Evolutionary conservation across 2,329 filamentous ascomycete genomes (phyloP).

Genomic region (Tympanopsis confertula): DNA sequence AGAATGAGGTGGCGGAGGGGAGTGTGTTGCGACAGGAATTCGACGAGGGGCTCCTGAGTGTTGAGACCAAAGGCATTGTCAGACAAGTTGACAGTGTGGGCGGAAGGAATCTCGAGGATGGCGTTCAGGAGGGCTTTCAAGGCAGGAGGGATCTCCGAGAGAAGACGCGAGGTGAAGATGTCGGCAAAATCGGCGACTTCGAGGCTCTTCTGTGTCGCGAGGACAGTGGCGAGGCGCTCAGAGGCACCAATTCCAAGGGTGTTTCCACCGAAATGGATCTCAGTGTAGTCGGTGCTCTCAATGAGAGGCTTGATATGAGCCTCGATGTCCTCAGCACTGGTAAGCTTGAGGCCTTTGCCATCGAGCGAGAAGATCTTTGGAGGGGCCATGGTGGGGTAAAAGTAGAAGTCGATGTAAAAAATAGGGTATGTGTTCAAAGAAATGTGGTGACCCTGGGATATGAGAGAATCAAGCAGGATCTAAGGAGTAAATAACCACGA

Average conservation of each 20-base stretch:
- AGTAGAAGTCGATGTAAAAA: slow-evolving; percentile 4
- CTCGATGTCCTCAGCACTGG: slow-evolving; percentile 77
- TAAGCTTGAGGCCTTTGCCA: slow-evolving; percentile 83
- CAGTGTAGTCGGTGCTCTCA: slow-evolving; percentile 64
- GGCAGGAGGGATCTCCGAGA: slow-evolving; percentile 86
- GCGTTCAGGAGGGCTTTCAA: slow-evolving; percentile 76
- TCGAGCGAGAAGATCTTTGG: slow-evolving; percentile 77
- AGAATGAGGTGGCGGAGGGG: slow-evolving; percentile 89
- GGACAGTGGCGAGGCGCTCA: slow-evolving; percentile 69
- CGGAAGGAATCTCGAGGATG: slow-evolving; percentile 71
- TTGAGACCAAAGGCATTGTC: slow-evolving; percentile 98
- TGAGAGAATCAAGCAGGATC: no score
- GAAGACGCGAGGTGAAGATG: slow-evolving; percentile 89
- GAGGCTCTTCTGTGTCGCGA: slow-evolving; percentile 74
- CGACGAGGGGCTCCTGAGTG: slow-evolving; percentile 82
- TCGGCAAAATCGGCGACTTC: slow-evolving; percentile 85
- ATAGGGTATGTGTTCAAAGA: slow-evolving; percentile 5
- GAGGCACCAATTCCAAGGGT: slow-evolving; percentile 84
- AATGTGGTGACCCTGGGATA: slow-evolving; percentile 2
- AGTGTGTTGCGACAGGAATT: slow-evolving; percentile 77
- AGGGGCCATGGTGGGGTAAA: slow-evolving; percentile 34
- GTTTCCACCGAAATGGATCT: slow-evolving; percentile 80
- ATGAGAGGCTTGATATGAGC: slow-evolving; percentile 68
- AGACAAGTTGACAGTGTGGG: slow-evolving; percentile 87
- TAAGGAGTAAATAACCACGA: no score